Evolutionary conservation across 83 land plant genomes (phyloP).

Genomic region (Thuja plicata): DNA sequence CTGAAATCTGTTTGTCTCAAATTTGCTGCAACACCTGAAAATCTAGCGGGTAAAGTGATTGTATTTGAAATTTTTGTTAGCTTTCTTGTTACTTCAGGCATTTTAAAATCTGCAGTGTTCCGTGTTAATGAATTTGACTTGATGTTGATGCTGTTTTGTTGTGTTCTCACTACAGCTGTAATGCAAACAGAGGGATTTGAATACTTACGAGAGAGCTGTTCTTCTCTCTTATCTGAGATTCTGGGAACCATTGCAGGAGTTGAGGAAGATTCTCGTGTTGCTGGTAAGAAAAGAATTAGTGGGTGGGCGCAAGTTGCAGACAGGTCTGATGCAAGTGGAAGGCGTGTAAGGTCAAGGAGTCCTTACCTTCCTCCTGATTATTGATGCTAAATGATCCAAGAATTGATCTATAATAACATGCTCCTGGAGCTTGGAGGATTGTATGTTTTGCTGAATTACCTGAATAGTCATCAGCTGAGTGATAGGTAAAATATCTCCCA

Average conservation of each 20-base stretch:
- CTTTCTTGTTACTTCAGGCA: background rate
- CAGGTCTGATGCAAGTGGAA: slow-evolving; percentile 52
- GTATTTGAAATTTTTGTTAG: background rate
- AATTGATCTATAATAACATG: background rate
- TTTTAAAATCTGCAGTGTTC: background rate
- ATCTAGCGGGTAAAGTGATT: slow-evolving; percentile 66
- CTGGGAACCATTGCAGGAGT: slow-evolving; percentile 52
- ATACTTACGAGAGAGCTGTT: slow-evolving; percentile 61
- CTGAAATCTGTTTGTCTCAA: slow-evolving; percentile 88
- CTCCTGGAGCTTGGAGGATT: background rate
- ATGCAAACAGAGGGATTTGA: slow-evolving; percentile 78
- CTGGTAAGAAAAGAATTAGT: slow-evolving; percentile 4
- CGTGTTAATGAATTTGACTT: slow-evolving; percentile 4
- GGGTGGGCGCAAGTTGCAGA: slow-evolving; percentile 33
- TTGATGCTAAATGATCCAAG: background rate
- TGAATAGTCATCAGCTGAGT: background rate
- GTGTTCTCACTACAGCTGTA: slow-evolving; percentile 40
- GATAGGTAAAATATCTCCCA: background rate
- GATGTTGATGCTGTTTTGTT: background rate
- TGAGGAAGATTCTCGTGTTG: slow-evolving; percentile 33
- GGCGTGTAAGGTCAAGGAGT: slow-evolving; percentile 60
- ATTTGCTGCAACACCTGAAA: slow-evolving; percentile 81
- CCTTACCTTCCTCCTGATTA: slow-evolving; percentile 3
- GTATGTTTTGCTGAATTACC: background rate
- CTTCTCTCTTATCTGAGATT: slow-evolving; percentile 59